Percentiles rank a stretch among this genome's conserved stretches.
Evolutionary conservation across 2,329 filamentous ascomycete species (phyloP).

Genomic region (Pezicula radicicola): DNA sequence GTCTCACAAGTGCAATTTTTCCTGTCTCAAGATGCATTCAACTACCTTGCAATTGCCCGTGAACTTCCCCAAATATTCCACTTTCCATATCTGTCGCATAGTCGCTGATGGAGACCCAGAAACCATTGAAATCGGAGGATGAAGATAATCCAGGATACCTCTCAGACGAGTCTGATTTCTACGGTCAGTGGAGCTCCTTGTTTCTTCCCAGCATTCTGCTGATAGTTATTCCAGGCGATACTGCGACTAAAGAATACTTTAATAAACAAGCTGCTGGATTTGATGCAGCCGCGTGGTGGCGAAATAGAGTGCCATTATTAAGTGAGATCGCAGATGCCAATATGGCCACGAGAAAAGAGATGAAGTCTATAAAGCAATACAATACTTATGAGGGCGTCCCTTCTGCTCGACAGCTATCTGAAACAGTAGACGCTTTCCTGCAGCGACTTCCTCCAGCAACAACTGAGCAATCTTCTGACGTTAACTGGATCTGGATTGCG

Average conservation of each 20-base stretch:
- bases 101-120: neutral
- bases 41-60: too few relatives aligned
- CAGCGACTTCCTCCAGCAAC: conserved; percentile 64
- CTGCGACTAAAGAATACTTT: conserved; percentile 43
- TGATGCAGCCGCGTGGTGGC: conserved; percentile 48
- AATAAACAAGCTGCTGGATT: conserved; percentile 49
- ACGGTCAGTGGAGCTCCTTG: conserved; percentile 37
- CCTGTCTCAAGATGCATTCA: too few relatives aligned
- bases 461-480: conserved; percentile 41
- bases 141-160: conserved; percentile 16
- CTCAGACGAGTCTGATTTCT: conserved; percentile 51
- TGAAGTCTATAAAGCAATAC: conserved; percentile 33
- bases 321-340: conserved; percentile 30
- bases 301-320: conserved; percentile 27
- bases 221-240: conserved; percentile 46
- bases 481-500: conserved; percentile 71
- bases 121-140: neutral
- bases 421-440: conserved; percentile 65
- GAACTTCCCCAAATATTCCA: too few relatives aligned
- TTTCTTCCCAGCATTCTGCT: neutral
- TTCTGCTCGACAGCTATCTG: conserved; percentile 59
- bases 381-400: conserved; percentile 56
- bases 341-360: conserved; percentile 6
- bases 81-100: too few relatives aligned
- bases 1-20: too few relatives aligned